Evolutionary conservation across 768 basidiomycete genomes (phyloP).

Genomic region (Kwoniella botswanensis): DNA sequence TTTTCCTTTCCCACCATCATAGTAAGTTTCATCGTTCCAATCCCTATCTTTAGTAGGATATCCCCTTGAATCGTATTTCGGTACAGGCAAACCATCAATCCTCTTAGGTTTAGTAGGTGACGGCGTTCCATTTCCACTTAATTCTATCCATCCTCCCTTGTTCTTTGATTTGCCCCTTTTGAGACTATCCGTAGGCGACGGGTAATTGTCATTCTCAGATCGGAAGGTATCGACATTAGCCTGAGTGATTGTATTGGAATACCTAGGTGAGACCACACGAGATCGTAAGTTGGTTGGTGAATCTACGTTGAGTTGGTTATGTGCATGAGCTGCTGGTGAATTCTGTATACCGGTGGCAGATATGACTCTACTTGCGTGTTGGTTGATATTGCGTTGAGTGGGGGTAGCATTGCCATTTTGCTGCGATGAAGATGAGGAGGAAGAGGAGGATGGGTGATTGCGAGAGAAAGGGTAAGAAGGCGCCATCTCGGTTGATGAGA

Average conservation of each 20-base stretch:
- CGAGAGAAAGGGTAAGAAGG: constrained; percentile 22
- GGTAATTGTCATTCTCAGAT: constrained; percentile 12
- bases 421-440: constrained; percentile 15
- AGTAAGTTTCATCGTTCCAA: not conserved
- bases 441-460: constrained; percentile 12
- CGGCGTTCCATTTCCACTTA: constrained; percentile 11
- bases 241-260: constrained; percentile 16
- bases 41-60: constrained; percentile 39
- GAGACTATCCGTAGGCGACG: constrained; percentile 15
- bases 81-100: constrained; percentile 20
- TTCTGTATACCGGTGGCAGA: constrained; percentile 8
- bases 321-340: constrained; percentile 7
- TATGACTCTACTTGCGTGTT: constrained; percentile 17
- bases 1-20: constrained; percentile 11
- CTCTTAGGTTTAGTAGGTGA: constrained; percentile 7
- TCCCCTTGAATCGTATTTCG: constrained; percentile 43
- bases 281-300: constrained; percentile 24
- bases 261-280: constrained; percentile 17
- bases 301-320: constrained; percentile 6
- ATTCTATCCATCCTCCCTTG: constrained; percentile 26
- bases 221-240: constrained; percentile 20
- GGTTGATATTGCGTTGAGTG: constrained; percentile 15
- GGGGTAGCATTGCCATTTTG: constrained; percentile 18
- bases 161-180: constrained; percentile 14
- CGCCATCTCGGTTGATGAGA: constrained; percentile 12